Evolutionary conservation across 257 asterid genomes (phyloP).

Genomic region (Solanum appendiculatum): DNA sequence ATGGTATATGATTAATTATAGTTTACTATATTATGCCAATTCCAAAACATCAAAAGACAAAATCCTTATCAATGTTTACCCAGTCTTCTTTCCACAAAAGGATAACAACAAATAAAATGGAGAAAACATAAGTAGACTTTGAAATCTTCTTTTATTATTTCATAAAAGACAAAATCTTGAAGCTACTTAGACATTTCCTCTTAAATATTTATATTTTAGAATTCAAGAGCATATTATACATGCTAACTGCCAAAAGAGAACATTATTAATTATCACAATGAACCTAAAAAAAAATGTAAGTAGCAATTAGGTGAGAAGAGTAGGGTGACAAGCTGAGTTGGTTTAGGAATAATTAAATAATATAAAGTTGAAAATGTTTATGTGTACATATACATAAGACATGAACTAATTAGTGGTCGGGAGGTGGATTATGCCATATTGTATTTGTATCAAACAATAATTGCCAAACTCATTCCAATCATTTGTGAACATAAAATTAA

Average conservation of each 20-base stretch:
- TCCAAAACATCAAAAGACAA: not conserved
- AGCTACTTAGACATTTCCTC: not conserved
- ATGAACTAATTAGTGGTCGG: conserved; percentile 8
- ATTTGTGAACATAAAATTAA: not conserved
- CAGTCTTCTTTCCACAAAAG: not conserved
- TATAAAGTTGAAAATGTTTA: not conserved
- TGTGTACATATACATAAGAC: not conserved
- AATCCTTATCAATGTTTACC: not conserved
- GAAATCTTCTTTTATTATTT: not conserved
- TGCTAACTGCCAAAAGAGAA: not conserved
- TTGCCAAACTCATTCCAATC: not conserved
- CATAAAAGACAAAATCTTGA: not conserved
- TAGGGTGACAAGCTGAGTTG: conserved; percentile 28
- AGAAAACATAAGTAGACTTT: not conserved
- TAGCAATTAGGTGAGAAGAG: conserved; percentile 5
- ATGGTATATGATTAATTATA: not conserved
- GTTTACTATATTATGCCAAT: not conserved
- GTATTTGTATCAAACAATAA: not conserved
- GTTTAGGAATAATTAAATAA: not conserved
- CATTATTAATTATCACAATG: not conserved
- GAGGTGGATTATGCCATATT: not conserved
- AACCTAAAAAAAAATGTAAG: not conserved
- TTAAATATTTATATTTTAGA: not conserved
- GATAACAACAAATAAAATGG: not conserved
- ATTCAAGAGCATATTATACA: not conserved